phyloP scores from a whole-genome alignment of 805 yeast genomes.

The Candida qinlingensis region DNA sequence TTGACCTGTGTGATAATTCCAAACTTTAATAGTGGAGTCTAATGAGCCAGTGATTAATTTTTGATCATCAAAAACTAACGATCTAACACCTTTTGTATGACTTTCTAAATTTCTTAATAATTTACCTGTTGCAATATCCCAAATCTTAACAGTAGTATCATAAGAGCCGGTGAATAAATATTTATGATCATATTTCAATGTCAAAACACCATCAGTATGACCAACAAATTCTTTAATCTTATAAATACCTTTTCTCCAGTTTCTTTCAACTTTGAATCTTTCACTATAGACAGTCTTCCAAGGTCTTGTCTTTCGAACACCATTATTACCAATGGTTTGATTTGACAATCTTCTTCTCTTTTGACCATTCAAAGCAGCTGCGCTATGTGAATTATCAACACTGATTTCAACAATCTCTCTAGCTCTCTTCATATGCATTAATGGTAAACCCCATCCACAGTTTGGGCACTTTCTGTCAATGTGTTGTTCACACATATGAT shows the following conservation, averaged over 20 bases:
- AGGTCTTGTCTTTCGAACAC: constrained; percentile 55
- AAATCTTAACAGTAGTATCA: constrained; percentile 85
- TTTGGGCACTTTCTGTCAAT: constrained; percentile 95
- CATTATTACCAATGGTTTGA: constrained; percentile 16
- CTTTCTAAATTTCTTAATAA: constrained; percentile 74
- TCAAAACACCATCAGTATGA: constrained; percentile 84
- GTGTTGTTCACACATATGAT: constrained; percentile 97
- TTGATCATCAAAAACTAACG: constrained; percentile 80
- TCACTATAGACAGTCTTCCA: constrained; percentile 96
- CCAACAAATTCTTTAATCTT: constrained; percentile 62
- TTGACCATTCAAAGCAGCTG: constrained; percentile 9
- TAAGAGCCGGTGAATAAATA: constrained; percentile 86
- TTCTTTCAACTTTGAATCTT: constrained; percentile 83
- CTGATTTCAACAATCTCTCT: constrained; percentile 35
- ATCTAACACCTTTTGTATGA: constrained; percentile 83
- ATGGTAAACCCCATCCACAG: constrained; percentile 98
- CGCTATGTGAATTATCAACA: constrained; percentile 5
- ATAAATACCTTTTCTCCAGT: constrained; percentile 87
- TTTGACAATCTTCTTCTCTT: constrained; percentile 26
- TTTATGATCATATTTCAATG: constrained; percentile 79
- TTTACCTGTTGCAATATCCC: constrained; percentile 83
- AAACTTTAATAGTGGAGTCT: constrained; percentile 87
- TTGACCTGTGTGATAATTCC: constrained; percentile 94
- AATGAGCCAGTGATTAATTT: constrained; percentile 89
- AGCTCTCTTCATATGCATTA: constrained; percentile 81